A percentile compares a stretch with the other conserved stretches of the same genome.
Conservation (phyloP, 768 basidiomycete species). For the Suillus tomentosus region DNA sequence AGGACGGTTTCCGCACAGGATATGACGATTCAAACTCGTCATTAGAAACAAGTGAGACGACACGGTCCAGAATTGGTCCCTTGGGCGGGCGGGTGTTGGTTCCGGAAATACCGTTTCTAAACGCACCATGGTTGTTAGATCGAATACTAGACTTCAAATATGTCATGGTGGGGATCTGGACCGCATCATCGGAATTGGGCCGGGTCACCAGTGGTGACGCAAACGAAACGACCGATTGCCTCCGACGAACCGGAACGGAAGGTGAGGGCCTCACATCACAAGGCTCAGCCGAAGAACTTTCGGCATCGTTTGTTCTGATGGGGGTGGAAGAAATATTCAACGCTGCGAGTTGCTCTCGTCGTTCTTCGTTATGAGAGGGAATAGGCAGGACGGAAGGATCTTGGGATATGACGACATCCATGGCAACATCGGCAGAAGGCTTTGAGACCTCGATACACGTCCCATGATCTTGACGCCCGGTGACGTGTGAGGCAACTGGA, state of each 20-base stretch:
- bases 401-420: neutral
- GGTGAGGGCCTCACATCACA: neutral
- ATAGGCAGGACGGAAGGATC: neutral
- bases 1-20: neutral
- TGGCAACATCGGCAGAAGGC: neutral
- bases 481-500: neutral
- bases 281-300: neutral
- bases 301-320: neutral
- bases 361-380: neutral
- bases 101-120: neutral
- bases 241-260: neutral
- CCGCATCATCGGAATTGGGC: neutral
- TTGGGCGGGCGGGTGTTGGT: neutral
- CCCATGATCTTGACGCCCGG: neutral
- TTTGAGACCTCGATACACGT: neutral
- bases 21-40: neutral
- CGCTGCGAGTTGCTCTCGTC: neutral
- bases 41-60: neutral
- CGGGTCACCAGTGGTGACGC: slow-evolving; percentile 2
- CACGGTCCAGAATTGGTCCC: neutral
- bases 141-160: neutral
- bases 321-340: no score
- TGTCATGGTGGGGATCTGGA: neutral
- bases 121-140: neutral
- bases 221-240: neutral